Conservation (phyloP, 495 filamentous ascomycete species). For the Daldinia grandis region DNA sequence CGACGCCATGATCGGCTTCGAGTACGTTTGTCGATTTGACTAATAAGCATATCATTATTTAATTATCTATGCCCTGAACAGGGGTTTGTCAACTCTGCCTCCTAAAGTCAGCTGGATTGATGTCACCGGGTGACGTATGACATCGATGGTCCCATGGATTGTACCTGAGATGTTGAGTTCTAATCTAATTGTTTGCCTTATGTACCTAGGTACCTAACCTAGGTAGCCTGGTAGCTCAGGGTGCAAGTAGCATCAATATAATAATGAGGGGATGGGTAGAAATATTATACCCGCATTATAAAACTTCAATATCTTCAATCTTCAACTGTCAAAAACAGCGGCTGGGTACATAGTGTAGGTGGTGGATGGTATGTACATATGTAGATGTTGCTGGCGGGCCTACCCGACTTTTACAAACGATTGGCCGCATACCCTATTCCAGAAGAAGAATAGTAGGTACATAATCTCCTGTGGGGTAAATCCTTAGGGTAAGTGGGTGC, state of each 20-base stretch:
- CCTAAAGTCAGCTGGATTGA: background rate
- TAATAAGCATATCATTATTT: constrained; percentile 23
- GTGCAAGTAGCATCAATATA: no score
- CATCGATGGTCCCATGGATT: background rate
- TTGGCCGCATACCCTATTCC: background rate
- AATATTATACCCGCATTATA: no score
- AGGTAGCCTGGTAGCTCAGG: no score
- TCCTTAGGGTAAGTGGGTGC: background rate
- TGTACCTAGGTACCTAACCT: no score
- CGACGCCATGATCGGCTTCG: constrained; percentile 8
- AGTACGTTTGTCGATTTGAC: constrained; percentile 16
- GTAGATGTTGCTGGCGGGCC: background rate
- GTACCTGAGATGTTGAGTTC: background rate
- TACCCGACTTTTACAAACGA: background rate
- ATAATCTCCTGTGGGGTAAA: constrained; percentile 24
- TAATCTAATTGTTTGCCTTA: background rate
- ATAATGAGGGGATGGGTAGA: no score
- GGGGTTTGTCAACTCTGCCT: constrained; percentile 3
- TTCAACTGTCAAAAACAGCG: no score
- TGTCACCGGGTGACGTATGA: constrained; percentile 29
- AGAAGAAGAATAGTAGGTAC: background rate
- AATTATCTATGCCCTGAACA: background rate
- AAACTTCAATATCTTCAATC: no score
- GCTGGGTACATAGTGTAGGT: no score
- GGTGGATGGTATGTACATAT: no score